Evolutionary conservation across 2,329 filamentous ascomycete species (phyloP), one percentile per base, ranked within the genome.

Genomic region (Sordariomycetes sp.): DNA sequence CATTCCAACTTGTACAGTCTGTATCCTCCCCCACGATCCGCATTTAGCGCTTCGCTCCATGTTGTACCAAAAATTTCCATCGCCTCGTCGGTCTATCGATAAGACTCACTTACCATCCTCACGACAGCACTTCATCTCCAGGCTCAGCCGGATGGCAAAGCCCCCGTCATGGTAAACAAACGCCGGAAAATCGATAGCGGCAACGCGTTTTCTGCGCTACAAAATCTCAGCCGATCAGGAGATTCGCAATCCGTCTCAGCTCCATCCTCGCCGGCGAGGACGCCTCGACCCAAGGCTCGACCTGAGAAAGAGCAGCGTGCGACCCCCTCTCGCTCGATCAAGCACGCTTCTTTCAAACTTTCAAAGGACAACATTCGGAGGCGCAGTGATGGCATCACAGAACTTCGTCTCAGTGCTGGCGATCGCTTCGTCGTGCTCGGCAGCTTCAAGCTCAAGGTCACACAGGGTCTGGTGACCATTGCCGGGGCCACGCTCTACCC

Each of bases 361-460:
- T 60, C 46, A 16, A 64, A 65, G 38, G 55, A 57, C 26, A 75
- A 69, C 30, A 50, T 61, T 15, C 55, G 56, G 31, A 48, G 42
- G 16, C 61, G 59, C 16, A 25, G 51, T 5, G 53, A 61, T 29
- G 67, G 65, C 0, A 44, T 54, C 2, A 31, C 64, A n/a, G 46
- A 61, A 15, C 37, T 77, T 2, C 59, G 48, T 17, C 49, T 75
- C 4, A 47, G 55, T 4, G 61, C 66, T n/a, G 65, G 64, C 35
- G 71, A 75, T 75, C 70, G 76, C 12, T 59, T 82, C 26, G 61
- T 78, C 5, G 57, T 81, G 8, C 58, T 86, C 9, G 85, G 85
- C 2, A 78, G 73, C 46, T 92, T 78, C 52, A 74, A 77, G 12
- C 51, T 90, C 20, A 63, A 62, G 10, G 67, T 90, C 1, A 46